Conservation (phyloP, 805 yeast genomes). For the Sporopachydermia quercuum region DNA sequence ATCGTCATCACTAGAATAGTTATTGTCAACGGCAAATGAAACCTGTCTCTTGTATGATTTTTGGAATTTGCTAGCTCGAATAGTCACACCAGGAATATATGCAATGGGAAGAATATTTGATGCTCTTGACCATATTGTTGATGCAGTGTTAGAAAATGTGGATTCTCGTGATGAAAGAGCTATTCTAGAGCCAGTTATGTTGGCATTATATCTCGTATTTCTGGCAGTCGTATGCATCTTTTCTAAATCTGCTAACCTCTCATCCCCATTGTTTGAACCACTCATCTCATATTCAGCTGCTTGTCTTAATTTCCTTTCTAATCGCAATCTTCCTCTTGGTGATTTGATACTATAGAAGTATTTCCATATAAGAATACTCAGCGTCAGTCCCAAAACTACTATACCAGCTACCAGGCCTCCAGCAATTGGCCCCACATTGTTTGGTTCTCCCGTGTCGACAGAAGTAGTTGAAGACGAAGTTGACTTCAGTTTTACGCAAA, state of each 20-base stretch:
- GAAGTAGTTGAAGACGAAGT: constrained; percentile 9
- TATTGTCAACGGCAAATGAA: constrained; percentile 2
- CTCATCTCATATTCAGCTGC: constrained; percentile 9
- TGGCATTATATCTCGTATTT: not conserved
- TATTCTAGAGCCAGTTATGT: constrained; percentile 6
- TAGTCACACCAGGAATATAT: constrained; percentile 86
- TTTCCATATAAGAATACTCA: constrained; percentile 14
- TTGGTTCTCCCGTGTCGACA: constrained; percentile 6
- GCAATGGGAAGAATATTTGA: constrained; percentile 86
- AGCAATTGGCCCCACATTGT: constrained; percentile 16
- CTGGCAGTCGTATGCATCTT: not conserved
- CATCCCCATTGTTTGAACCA: constrained; percentile 4
- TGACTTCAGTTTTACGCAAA: constrained; percentile 25
- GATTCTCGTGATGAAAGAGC: constrained; percentile 12
- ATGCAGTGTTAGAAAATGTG: constrained; percentile 27
- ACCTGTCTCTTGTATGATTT: not conserved
- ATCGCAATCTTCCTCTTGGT: constrained; percentile 4
- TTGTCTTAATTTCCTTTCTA: constrained; percentile 10
- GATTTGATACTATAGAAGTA: not conserved
- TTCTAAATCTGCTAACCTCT: constrained; percentile 2
- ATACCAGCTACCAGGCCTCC: constrained; percentile 67
- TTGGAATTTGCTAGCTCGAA: constrained; percentile 19
- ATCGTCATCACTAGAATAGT: not conserved
- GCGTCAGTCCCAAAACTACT: constrained; percentile 19
- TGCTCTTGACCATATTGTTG: constrained; percentile 61